A percentile compares a stretch with the other conserved stretches of the same genome.
Evolutionary conservation across 208 protist genomes (phyloP).

Genomic region (Leishmania tropica): DNA sequence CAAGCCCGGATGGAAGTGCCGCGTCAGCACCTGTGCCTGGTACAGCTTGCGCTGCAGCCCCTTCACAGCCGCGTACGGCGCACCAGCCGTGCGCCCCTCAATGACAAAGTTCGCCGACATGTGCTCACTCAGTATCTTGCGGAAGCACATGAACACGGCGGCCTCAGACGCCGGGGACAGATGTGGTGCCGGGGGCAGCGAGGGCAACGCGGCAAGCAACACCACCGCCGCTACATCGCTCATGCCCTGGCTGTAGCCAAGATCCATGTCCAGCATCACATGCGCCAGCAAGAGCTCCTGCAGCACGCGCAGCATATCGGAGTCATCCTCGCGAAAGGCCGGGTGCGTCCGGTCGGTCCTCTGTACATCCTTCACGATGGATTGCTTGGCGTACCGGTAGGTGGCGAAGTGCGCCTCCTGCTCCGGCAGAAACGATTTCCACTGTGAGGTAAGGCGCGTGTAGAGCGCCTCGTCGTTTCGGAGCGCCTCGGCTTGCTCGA

Average conservation of each 20-base stretch:
- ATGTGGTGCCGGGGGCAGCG: not conserved
- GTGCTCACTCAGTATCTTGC: conserved; percentile 48
- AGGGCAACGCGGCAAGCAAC: conserved; percentile 51
- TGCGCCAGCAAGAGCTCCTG: conserved; percentile 82
- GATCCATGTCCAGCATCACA: conserved; percentile 90
- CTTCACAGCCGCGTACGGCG: conserved; percentile 23
- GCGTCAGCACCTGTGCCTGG: conserved; percentile 49
- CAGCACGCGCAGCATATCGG: conserved; percentile 54
- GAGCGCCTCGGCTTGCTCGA: conserved; percentile 36
- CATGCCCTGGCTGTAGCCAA: conserved; percentile 94
- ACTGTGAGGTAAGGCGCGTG: conserved; percentile 65
- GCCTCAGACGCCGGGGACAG: conserved; percentile 13
- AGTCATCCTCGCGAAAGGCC: conserved; percentile 48
- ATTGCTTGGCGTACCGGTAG: conserved; percentile 53
- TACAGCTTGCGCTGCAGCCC: conserved; percentile 58
- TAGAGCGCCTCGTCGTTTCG: conserved; percentile 52
- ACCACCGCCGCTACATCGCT: conserved; percentile 79
- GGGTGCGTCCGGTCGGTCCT: conserved; percentile 75
- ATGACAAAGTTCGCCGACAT: conserved; percentile 59
- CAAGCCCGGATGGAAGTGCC: conserved; percentile 60
- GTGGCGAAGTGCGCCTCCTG: conserved; percentile 69
- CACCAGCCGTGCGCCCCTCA: conserved; percentile 37
- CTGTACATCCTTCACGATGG: conserved; percentile 90
- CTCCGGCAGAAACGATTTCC: conserved; percentile 66
- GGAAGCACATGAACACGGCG: conserved; percentile 31